Evolutionary conservation across 352 stramenopile genomes (phyloP).

Genomic region (Elongisporangium undulatum): DNA sequence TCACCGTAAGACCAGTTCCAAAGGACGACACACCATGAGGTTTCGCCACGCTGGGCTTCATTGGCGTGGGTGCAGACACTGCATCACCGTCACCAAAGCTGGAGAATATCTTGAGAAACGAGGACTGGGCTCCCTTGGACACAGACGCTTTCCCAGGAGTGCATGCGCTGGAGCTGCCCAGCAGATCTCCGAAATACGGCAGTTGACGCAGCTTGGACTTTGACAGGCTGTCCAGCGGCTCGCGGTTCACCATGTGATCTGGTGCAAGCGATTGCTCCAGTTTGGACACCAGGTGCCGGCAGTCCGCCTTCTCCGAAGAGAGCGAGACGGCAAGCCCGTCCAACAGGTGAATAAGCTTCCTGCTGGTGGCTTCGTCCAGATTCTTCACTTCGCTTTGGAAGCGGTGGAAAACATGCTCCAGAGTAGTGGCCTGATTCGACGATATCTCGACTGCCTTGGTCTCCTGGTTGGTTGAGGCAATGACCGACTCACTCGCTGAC

Average conservation of each 20-base stretch:
- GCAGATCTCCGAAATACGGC: neutral
- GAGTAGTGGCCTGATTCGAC: neutral
- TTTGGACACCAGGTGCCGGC: neutral
- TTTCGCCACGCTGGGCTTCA: neutral
- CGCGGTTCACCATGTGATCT: neutral
- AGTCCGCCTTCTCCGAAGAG: conserved; percentile 10
- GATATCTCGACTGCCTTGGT: neutral
- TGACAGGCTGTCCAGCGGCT: neutral
- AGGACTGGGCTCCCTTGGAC: neutral
- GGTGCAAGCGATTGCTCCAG: neutral
- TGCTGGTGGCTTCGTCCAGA: conserved; percentile 18
- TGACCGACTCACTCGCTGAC: neutral
- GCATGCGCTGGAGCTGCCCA: neutral
- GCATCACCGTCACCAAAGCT: neutral
- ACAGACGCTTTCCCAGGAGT: neutral
- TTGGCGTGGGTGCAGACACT: neutral
- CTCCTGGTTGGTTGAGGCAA: neutral
- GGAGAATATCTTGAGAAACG: neutral
- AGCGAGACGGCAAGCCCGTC: conserved; percentile 17
- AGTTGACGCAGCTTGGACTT: neutral
- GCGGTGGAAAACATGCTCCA: conserved; percentile 19
- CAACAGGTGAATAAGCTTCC: conserved; percentile 18
- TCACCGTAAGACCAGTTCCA: neutral
- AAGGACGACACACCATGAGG: neutral
- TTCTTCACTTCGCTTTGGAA: conserved; percentile 21